Percentiles rank a stretch among this genome's conserved stretches.
These are phyloP conservation scores for Eucalyptus rudis DNA, from an alignment of 345 rosid genomes.

Conservation along the genomic window DNA sequence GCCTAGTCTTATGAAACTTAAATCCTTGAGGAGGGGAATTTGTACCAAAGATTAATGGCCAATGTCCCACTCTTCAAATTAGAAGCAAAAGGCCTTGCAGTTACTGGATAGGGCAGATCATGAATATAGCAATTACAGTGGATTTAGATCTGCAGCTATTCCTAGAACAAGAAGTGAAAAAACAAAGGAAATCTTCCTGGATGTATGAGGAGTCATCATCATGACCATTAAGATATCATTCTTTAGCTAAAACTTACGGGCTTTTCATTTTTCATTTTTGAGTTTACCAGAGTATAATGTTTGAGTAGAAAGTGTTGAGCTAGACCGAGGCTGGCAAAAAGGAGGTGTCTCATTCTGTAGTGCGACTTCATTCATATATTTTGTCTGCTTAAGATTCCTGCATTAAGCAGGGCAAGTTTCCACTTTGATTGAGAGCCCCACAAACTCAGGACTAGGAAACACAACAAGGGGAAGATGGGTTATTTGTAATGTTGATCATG, in stretches of 20 bases:
- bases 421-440: neutral
- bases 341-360: neutral
- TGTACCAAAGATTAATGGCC: neutral
- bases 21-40: neutral
- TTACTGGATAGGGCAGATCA: neutral
- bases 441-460: neutral
- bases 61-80: neutral
- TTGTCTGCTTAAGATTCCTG: neutral
- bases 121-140: neutral
- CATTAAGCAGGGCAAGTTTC: neutral
- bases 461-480: neutral
- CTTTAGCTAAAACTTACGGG: neutral
- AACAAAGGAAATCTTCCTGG: neutral
- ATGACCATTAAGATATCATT: neutral
- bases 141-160: neutral
- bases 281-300: neutral
- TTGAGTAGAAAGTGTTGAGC: neutral
- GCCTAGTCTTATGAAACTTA: neutral
- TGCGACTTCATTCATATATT: neutral
- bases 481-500: neutral
- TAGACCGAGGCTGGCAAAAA: neutral
- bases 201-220: neutral
- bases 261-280: neutral
- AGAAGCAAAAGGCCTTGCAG: neutral
- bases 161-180: neutral